Conservation (phyloP, 345 rosid genomes). For the Boechera stricta region DNA sequence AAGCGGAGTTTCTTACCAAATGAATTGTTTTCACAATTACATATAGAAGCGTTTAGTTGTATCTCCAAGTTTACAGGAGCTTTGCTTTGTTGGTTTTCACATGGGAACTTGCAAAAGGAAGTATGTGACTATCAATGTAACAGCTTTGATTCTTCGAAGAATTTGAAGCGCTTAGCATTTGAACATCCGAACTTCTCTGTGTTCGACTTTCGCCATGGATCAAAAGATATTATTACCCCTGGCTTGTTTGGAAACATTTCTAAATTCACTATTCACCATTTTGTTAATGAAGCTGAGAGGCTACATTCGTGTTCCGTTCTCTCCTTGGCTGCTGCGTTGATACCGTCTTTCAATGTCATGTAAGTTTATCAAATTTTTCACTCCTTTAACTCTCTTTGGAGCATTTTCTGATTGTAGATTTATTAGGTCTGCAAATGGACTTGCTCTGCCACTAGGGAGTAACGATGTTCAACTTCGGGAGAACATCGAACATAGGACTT, state of each 20-base stretch:
- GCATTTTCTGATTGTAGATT: not conserved
- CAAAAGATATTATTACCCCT: constrained; percentile 35
- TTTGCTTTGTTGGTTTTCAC: constrained; percentile 59
- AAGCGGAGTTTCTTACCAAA: constrained; percentile 52
- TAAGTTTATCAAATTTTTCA: constrained; percentile 46
- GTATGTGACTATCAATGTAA: constrained; percentile 51
- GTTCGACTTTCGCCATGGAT: constrained; percentile 14
- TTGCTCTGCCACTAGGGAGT: constrained; percentile 52
- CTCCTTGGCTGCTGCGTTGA: constrained; percentile 67
- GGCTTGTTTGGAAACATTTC: constrained; percentile 53
- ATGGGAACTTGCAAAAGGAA: constrained; percentile 55
- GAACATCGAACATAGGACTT: constrained; percentile 56
- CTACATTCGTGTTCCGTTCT: constrained; percentile 62
- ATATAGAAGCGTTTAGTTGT: constrained; percentile 63
- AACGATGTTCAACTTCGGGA: constrained; percentile 48
- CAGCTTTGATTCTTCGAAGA: constrained; percentile 43
- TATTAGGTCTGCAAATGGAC: constrained; percentile 58
- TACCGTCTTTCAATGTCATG: constrained; percentile 68
- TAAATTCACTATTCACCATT: constrained; percentile 52
- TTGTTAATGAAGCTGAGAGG: constrained; percentile 65
- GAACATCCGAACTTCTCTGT: constrained; percentile 38
- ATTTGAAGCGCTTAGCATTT: constrained; percentile 49
- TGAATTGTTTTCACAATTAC: constrained; percentile 52
- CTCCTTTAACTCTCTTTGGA: not conserved
- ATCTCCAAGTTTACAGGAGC: constrained; percentile 69